Evolutionary conservation across 306 rosid genomes (phyloP).

Genomic region (Cucurbita pepo): DNA sequence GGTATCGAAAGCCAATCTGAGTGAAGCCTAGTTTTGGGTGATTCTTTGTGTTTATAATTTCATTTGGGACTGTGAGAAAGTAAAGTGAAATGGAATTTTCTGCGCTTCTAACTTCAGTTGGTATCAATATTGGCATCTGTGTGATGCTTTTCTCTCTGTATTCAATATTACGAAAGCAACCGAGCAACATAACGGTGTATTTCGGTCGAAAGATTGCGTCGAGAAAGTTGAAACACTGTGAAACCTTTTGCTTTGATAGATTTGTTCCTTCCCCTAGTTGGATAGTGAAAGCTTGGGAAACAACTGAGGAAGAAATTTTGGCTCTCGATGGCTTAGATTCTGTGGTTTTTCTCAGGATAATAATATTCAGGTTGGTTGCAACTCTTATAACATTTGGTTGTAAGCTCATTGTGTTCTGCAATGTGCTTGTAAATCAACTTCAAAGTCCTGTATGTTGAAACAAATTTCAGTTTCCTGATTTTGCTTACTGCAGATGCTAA

Average conservation of each 20-base stretch:
- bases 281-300: conserved; percentile 75
- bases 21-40: background rate
- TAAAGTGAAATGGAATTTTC: conserved; percentile 50
- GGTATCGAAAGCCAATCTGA: background rate
- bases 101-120: conserved; percentile 90
- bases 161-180: conserved; percentile 80
- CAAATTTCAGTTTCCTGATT: conserved; percentile 12
- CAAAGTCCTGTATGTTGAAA: background rate
- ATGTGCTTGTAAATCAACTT: background rate
- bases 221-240: conserved; percentile 7
- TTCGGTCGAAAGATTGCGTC: conserved; percentile 51
- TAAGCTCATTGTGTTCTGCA: background rate
- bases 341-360: conserved; percentile 57
- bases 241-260: conserved; percentile 49
- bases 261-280: conserved; percentile 89
- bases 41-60: conserved; percentile 1
- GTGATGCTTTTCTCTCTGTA: conserved; percentile 50
- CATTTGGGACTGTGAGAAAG: conserved; percentile 8
- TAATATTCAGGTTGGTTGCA: conserved; percentile 53
- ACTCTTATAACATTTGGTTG: conserved; percentile 3
- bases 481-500: conserved; percentile 13
- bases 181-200: conserved; percentile 58
- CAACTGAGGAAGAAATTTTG: conserved; percentile 59
- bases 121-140: conserved; percentile 49
- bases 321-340: conserved; percentile 70